A percentile compares a stretch with the other conserved stretches of the same genome.
These are phyloP conservation scores for Dalbergia cochinchinensis DNA, from an alignment of 306 rosid genomes.

Conservation along the genomic window DNA sequence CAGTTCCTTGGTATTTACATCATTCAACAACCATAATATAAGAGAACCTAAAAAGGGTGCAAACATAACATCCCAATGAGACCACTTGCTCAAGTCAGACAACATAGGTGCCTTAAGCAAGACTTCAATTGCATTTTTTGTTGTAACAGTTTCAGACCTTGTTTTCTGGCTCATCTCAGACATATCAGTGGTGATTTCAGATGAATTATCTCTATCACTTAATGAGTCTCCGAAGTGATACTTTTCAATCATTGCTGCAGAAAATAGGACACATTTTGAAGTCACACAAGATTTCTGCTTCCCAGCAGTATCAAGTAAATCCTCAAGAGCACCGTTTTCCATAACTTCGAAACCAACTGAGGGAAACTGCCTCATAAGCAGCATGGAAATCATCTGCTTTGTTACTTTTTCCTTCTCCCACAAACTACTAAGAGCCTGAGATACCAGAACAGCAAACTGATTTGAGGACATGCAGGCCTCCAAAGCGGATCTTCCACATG, in stretches of 20 bases:
- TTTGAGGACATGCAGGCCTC: constrained; percentile 72
- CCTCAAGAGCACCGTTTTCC: constrained; percentile 64
- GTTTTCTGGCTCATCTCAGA: constrained; percentile 44
- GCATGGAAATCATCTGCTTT: constrained; percentile 59
- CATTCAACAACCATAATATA: constrained; percentile 77
- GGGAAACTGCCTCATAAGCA: constrained; percentile 84
- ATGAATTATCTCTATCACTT: constrained; percentile 47
- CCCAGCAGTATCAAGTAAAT: constrained; percentile 59
- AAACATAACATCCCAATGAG: constrained; percentile 89
- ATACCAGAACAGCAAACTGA: constrained; percentile 68
- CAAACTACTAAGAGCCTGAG: constrained; percentile 76
- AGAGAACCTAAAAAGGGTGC: constrained; percentile 92
- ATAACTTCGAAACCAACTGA: constrained; percentile 62
- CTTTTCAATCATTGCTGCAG: constrained; percentile 65
- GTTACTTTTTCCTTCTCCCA: constrained; percentile 67
- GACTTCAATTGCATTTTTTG: constrained; percentile 71
- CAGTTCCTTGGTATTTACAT: constrained; percentile 68
- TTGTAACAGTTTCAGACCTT: constrained; percentile 49
- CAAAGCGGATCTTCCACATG: constrained; percentile 55
- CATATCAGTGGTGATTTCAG: constrained; percentile 48
- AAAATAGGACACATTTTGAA: constrained; percentile 75
- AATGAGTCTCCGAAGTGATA: constrained; percentile 51
- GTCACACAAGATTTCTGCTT: constrained; percentile 54
- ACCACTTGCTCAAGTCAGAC: constrained; percentile 86
- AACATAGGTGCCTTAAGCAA: constrained; percentile 82